Conservation (phyloP, 345 rosid genomes). For the Combretum micranthum region DNA sequence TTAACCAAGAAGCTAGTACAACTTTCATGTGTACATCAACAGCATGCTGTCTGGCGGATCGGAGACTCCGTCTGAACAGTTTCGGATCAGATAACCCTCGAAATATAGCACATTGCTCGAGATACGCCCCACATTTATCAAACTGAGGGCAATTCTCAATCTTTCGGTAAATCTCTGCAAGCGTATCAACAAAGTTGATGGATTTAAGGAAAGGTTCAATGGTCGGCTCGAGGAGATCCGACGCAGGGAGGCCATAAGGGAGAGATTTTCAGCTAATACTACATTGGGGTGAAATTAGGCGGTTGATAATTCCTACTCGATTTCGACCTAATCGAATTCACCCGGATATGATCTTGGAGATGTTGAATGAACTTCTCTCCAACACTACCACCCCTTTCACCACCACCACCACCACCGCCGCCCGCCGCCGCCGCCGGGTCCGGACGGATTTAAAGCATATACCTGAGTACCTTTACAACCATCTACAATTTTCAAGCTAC, state of each 20-base stretch:
- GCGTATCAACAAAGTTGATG: slow-evolving; percentile 53
- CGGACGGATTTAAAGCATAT: slow-evolving; percentile 49
- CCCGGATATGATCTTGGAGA: slow-evolving; percentile 61
- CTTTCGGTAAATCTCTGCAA: slow-evolving; percentile 55
- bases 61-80: slow-evolving; percentile 70
- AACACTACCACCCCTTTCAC: slow-evolving; percentile 30
- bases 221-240: slow-evolving; percentile 70
- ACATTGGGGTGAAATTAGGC: slow-evolving; percentile 10
- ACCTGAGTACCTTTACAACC: slow-evolving; percentile 78
- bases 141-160: slow-evolving; percentile 38
- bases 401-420: slow-evolving; percentile 15
- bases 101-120: slow-evolving; percentile 72
- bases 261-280: slow-evolving; percentile 37
- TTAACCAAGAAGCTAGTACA: slow-evolving; percentile 81
- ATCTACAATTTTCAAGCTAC: slow-evolving; percentile 73
- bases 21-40: slow-evolving; percentile 74
- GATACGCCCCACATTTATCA: slow-evolving; percentile 49
- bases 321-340: slow-evolving; percentile 48
- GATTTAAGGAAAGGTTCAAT: slow-evolving; percentile 63
- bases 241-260: slow-evolving; percentile 62
- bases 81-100: slow-evolving; percentile 68
- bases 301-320: slow-evolving; percentile 31
- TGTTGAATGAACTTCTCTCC: slow-evolving; percentile 71
- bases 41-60: slow-evolving; percentile 65
- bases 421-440: slow-evolving; percentile 13